A percentile compares a stretch with the other conserved stretches of the same genome.
Conservation (phyloP, 345 rosid species). For the Passiflora organensis region DNA sequence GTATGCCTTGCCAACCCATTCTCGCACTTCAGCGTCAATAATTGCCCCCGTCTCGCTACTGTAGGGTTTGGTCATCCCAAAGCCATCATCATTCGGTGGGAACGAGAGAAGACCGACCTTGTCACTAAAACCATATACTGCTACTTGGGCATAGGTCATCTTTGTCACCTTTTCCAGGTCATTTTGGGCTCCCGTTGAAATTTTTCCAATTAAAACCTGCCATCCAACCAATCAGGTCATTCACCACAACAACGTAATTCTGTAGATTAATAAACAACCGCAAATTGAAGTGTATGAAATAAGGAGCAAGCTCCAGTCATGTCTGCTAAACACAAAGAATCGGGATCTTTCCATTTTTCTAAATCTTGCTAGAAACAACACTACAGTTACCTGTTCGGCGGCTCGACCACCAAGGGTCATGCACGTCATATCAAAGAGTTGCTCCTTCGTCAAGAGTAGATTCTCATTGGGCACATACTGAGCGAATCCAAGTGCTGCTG, state of each 20-base stretch:
- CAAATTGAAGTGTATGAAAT: too few relatives aligned
- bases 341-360: too few relatives aligned
- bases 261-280: too few relatives aligned
- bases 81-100: slow-evolving; percentile 69
- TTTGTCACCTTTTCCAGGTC: slow-evolving; percentile 95
- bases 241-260: neutral
- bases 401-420: slow-evolving; percentile 99
- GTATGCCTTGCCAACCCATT: slow-evolving; percentile 84
- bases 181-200: slow-evolving; percentile 93
- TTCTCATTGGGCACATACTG: slow-evolving; percentile 95
- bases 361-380: too few relatives aligned
- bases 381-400: slow-evolving; percentile 93
- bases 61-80: slow-evolving; percentile 78
- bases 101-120: slow-evolving; percentile 95
- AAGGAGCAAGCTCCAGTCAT: too few relatives aligned
- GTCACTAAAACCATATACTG: slow-evolving; percentile 91
- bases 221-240: neutral
- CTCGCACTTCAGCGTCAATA: slow-evolving; percentile 78
- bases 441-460: slow-evolving; percentile 94
- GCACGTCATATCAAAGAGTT: slow-evolving; percentile 91
- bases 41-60: slow-evolving; percentile 87
- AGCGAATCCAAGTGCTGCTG: slow-evolving; percentile 95
- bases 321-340: too few relatives aligned
- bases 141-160: slow-evolving; percentile 95
- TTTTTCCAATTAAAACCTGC: slow-evolving; percentile 77